A percentile compares a stretch with the other conserved stretches of the same genome.
phyloP scores from a whole-genome alignment of 768 basidiomycete genomes.

The Auriscalpium vulgare region DNA sequence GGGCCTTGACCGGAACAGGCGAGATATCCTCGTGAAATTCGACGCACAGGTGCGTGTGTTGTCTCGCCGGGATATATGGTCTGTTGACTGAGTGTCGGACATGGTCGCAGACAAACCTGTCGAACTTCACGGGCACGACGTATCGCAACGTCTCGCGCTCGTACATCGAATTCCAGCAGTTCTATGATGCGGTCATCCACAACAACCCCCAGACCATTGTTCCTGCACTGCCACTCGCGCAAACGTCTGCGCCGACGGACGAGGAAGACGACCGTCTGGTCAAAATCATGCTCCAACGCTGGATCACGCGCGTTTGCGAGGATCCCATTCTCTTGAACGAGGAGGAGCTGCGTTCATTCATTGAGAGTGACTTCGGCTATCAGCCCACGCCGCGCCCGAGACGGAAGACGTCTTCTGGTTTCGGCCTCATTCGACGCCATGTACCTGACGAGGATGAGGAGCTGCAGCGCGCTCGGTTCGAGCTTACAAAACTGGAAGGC shows the following conservation, averaged over 20 bases:
- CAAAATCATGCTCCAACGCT: constrained; percentile 89
- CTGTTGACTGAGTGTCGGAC: not conserved
- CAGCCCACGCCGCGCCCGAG: constrained; percentile 74
- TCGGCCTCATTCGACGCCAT: constrained; percentile 66
- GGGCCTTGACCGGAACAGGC: constrained; percentile 86
- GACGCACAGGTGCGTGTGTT: constrained; percentile 75
- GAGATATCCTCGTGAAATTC: constrained; percentile 89
- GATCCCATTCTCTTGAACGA: constrained; percentile 83
- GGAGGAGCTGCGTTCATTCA: constrained; percentile 89
- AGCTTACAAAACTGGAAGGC: constrained; percentile 85
- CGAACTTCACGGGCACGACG: constrained; percentile 81
- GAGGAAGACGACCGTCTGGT: constrained; percentile 98
- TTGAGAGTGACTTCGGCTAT: constrained; percentile 97
- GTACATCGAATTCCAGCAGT: constrained; percentile 89
- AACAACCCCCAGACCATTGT: constrained; percentile 95
- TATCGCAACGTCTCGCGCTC: constrained; percentile 95
- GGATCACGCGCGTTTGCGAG: constrained; percentile 90
- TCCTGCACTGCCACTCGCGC: constrained; percentile 90
- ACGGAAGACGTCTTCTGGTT: constrained; percentile 66
- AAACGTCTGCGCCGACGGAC: constrained; percentile 94
- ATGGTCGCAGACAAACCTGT: constrained; percentile 72
- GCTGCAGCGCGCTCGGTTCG: constrained; percentile 81
- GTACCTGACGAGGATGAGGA: constrained; percentile 95
- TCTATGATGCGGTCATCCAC: constrained; percentile 83
- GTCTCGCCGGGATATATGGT: not conserved